Evolutionary conservation across 2,329 filamentous ascomycete species (phyloP).

Genomic region (Arthroderma uncinatum): DNA sequence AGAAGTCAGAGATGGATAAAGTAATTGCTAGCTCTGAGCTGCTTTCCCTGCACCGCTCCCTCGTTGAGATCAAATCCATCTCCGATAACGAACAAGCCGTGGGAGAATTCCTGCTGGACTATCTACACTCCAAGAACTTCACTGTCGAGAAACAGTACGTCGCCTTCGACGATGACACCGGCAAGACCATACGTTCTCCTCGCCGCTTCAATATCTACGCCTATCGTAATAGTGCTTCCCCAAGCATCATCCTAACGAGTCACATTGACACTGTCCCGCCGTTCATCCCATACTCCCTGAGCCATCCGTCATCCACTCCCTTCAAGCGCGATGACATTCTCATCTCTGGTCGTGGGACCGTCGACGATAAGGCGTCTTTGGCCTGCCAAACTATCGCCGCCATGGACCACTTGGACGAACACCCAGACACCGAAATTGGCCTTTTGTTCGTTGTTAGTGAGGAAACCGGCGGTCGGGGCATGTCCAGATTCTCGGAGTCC

Average conservation of each 20-base stretch:
- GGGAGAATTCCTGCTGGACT: constrained; percentile 56
- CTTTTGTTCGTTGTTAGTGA: constrained; percentile 66
- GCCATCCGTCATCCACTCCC: constrained; percentile 29
- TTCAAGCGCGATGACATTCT: constrained; percentile 22
- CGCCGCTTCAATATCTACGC: constrained; percentile 67
- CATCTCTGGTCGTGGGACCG: constrained; percentile 36
- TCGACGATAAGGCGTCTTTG: constrained; percentile 39
- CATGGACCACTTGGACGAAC: constrained; percentile 36
- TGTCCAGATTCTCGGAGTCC: constrained; percentile 46
- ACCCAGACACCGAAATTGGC: constrained; percentile 33
- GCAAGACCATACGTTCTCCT: constrained; percentile 15
- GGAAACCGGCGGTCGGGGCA: constrained; percentile 69
- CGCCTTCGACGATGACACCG: constrained; percentile 18
- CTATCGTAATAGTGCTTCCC: constrained; percentile 29
- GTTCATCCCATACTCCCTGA: constrained; percentile 41
- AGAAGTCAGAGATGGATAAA: constrained; percentile 19
- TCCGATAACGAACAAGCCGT: constrained; percentile 57
- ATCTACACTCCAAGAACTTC: constrained; percentile 51
- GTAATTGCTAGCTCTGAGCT: constrained; percentile 41
- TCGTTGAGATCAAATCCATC: constrained; percentile 65
- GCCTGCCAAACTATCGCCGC: constrained; percentile 34
- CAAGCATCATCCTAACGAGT: constrained; percentile 44
- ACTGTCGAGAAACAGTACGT: constrained; percentile 50
- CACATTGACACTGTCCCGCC: constrained; percentile 65
- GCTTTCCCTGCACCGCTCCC: constrained; percentile 59